Conservation (phyloP, 1,284 basidiomycete species). For the Coniferiporia weirii region DNA sequence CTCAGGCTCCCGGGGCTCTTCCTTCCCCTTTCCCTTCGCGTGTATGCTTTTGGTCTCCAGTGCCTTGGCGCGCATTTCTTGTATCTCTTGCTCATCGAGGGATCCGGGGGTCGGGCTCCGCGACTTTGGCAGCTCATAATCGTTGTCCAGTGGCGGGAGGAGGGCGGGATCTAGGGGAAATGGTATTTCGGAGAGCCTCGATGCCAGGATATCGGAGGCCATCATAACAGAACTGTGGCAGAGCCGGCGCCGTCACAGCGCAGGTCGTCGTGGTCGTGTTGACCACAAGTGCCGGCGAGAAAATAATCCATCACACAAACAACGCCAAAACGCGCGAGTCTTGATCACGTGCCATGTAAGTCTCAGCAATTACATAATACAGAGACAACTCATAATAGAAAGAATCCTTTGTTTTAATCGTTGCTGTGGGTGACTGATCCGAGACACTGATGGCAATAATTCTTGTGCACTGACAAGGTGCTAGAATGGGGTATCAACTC, state of each 20-base stretch:
- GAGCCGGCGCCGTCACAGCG: neutral
- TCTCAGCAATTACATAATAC: too few species aligned
- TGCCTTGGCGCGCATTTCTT: constrained; percentile 28
- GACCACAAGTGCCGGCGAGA: constrained; percentile 5
- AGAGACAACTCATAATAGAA: too few species aligned
- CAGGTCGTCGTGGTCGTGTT: constrained; percentile 2
- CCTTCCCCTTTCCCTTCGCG: constrained; percentile 19
- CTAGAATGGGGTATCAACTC: too few species aligned
- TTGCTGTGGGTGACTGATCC: too few species aligned
- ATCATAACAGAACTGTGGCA: neutral
- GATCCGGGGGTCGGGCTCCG: constrained; percentile 28
- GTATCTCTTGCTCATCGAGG: constrained; percentile 29
- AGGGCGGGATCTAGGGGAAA: neutral
- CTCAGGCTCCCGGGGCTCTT: constrained; percentile 41
- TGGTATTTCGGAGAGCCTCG: neutral
- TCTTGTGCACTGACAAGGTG: too few species aligned
- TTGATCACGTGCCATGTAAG: constrained; percentile 3
- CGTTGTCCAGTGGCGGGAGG: constrained; percentile 13
- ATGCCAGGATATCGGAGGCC: neutral
- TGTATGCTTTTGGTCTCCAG: constrained; percentile 23
- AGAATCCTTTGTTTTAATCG: too few species aligned
- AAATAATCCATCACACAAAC: constrained; percentile 10
- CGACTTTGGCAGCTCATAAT: neutral
- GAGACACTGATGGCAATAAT: too few species aligned
- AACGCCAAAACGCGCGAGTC: constrained; percentile 15